Evolutionary conservation across 768 basidiomycete genomes (phyloP), one percentile per base, ranked within the genome.

Genomic region (Trametes elegans): DNA sequence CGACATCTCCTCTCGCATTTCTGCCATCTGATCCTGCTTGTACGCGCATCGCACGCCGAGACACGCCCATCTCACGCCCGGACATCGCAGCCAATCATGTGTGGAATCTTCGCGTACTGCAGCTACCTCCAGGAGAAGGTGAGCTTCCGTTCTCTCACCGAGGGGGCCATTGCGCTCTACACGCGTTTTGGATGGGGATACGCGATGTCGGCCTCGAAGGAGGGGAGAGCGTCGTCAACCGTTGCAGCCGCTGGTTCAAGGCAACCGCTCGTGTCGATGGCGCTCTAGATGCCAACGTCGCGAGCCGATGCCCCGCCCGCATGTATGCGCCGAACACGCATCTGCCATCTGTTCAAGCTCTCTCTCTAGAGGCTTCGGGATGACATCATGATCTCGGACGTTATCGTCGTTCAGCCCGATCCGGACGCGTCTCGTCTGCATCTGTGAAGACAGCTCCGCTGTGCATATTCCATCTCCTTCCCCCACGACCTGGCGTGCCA

Each of bases 21-120:
- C 16, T 10, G 4, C 34, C 41, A 10, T 29, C 10, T 6, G 14
- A 35, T 27, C 26, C n/a, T 43, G 8, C 28, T 26, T 31, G 6
- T 19, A 29, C 16, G 51, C 49, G 36, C 42, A n/a, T 19, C 36
- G 52, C 16, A 59, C 52, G 53, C 40, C 47, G n/a, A 38, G 35
- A 31, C 24, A 50, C 48, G 41, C 49, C 42, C 34, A 7, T 5
- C 16, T 36, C 46, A 44, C 52, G 26, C 47, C 41, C 34, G 21
- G 18, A 32, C 38, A 38, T 42, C 43, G 35, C 54, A 43, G 47
- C 47, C 21, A 49, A 62, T 56, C 49, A 93, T 92, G 91, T 94
- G 91, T 74, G 95, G 95, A 74, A 98, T 98, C 76, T 98, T 98
- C 71, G 90, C 81, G 53, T 98, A 97, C 75, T 93, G 92, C 79